Evolutionary conservation across 1,284 basidiomycete genomes (phyloP), one percentile per base, ranked within the genome.

Genomic region (Marasmius fiardii): DNA sequence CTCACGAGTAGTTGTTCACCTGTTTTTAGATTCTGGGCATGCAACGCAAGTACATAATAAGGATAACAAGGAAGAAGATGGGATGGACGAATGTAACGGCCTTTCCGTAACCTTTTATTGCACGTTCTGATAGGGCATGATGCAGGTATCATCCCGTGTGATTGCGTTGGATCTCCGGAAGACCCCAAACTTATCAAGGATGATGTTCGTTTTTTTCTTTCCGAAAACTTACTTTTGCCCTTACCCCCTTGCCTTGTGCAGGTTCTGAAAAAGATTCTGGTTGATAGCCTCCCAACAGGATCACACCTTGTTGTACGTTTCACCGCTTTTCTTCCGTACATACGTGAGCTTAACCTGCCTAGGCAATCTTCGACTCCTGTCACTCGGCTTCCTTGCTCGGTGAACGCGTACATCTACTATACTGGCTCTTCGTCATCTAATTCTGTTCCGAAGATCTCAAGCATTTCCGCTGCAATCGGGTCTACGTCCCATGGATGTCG

Each of bases 361-460:
- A 74, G 70, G 76, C 78, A 4, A 68, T 81, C 31, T 74, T 80
- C 52, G 78, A 80, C 61, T 75, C 76, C 0, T 79, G 77, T 56
- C 76, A 79, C 56, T 78, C 77, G 1, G 77, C 73, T 0, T 77
- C 77, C 0, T 55, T 80, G 28, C 66, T 80, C 3, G 75, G 74
- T 71, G 50, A n/a, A 60, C 52, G 5, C 33, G 37, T 16, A 31
- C 28, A 16, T 16, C 26, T 16, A 24, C 20, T n/a, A 16, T 18
- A 24, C 41, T n/a, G 35, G 4, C 26, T 34, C 10, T 49, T 14
- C 39, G 16, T 48, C 10, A 16, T 55, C 26, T 51, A 31, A 33
- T 49, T 44, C 10, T 20, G 41, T 34, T 20, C 24, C 28, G 10
- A 24, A 71, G 77, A 79, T 58, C 66, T 79, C 4, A 68, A 73